Conservation (phyloP, 148 eudicot species). For the Chenopodium berlandieri region DNA sequence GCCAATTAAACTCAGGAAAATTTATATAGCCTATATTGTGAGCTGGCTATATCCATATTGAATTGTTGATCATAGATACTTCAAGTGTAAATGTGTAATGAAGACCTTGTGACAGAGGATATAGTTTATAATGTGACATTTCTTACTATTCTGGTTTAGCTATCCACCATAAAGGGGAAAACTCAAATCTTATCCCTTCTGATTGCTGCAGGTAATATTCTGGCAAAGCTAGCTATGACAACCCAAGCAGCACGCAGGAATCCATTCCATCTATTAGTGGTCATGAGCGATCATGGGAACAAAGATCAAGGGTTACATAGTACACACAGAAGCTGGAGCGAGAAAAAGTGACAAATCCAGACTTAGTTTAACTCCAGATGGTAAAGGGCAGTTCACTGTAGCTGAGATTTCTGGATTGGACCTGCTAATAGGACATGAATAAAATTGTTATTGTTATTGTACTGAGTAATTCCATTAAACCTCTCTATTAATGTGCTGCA, state of each 20-base stretch:
- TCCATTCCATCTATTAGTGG: constrained; percentile 59
- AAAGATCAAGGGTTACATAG: constrained; percentile 6
- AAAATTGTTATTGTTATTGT: constrained; percentile 35
- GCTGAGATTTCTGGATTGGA: constrained; percentile 41
- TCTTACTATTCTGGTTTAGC: too few species aligned
- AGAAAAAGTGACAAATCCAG: not conserved
- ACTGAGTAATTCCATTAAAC: not conserved
- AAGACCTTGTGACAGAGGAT: too few species aligned
- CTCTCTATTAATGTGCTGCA: too few species aligned
- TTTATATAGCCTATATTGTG: too few species aligned
- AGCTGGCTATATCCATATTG: too few species aligned
- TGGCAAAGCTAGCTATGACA: constrained; percentile 72
- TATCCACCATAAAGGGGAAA: too few species aligned
- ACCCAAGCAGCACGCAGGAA: constrained; percentile 59
- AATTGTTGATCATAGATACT: too few species aligned
- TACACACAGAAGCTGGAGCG: not conserved
- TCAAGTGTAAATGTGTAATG: too few species aligned
- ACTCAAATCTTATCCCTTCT: not conserved
- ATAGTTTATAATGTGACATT: too few species aligned
- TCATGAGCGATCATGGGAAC: constrained; percentile 45
- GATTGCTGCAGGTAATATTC: constrained; percentile 3
- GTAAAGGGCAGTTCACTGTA: constrained; percentile 28
- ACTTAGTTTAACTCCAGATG: constrained; percentile 16
- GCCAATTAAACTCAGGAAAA: too few species aligned
- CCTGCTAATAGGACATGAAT: constrained; percentile 46